phyloP scores from a whole-genome alignment of 768 basidiomycete genomes.

The Lactarius tabidus region DNA sequence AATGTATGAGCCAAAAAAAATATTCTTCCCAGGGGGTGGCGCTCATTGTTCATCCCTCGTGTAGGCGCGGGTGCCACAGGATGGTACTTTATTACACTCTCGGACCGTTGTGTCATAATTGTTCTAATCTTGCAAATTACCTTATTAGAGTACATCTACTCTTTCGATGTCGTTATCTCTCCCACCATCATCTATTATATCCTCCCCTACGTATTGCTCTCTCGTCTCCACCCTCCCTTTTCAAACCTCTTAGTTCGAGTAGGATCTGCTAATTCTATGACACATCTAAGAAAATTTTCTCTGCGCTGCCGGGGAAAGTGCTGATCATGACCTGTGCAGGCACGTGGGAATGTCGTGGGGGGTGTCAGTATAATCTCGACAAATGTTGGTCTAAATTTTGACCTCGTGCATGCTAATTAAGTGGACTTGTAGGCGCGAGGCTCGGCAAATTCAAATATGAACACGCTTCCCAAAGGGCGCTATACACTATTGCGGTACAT shows the following conservation, averaged over 20 bases:
- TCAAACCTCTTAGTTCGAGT: background rate
- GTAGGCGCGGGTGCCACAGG: conserved; percentile 1
- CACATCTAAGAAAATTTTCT: background rate
- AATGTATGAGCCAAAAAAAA: background rate
- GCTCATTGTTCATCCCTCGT: background rate
- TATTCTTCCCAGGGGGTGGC: background rate
- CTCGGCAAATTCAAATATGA: background rate
- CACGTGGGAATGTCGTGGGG: too few relatives aligned
- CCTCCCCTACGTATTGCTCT: conserved; percentile 1
- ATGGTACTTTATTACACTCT: background rate
- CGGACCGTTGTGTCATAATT: background rate
- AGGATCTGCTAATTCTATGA: conserved; percentile 11
- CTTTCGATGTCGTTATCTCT: background rate
- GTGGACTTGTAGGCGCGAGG: background rate
- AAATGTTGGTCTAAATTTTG: background rate
- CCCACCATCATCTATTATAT: background rate
- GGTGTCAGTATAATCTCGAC: background rate
- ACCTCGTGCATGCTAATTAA: background rate
- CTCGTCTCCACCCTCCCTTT: background rate
- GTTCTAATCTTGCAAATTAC: conserved; percentile 6
- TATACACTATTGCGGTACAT: background rate
- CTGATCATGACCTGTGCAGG: background rate
- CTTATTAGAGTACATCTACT: conserved; percentile 14
- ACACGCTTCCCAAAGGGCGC: background rate
- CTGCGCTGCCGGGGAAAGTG: background rate